A percentile compares a stretch with the other conserved stretches of the same genome.
Conservation (phyloP, 768 basidiomycete genomes). For the Panaeolus papilionaceus region DNA sequence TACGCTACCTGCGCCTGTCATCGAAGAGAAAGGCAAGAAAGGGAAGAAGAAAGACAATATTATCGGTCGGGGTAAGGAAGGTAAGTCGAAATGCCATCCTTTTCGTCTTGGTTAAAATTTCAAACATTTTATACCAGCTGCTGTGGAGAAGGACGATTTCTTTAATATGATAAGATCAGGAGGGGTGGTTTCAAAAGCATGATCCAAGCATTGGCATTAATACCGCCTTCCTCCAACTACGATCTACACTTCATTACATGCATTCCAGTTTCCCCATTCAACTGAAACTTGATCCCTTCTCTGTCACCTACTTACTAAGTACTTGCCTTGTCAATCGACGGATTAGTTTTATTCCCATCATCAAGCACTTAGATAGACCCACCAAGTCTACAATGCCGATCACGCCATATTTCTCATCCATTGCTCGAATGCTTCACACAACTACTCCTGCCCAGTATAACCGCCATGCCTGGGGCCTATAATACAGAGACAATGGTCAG, state of each 20-base stretch:
- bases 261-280: not conserved
- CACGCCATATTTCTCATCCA: slow-evolving; percentile 27
- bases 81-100: slow-evolving; percentile 39
- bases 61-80: slow-evolving; percentile 61
- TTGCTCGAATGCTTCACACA: slow-evolving; percentile 18
- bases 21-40: slow-evolving; percentile 58
- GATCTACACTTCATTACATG: not conserved
- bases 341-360: slow-evolving; percentile 3
- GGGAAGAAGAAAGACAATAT: slow-evolving; percentile 60
- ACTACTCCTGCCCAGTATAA: slow-evolving; percentile 12
- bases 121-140: slow-evolving; percentile 40
- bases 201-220: slow-evolving; percentile 22
- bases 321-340: not conserved
- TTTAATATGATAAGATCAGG: slow-evolving; percentile 86
- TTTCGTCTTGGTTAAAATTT: not conserved
- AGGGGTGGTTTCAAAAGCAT: slow-evolving; percentile 76
- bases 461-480: not conserved
- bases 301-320: slow-evolving; percentile 1
- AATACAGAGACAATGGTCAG: not conserved
- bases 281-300: not conserved
- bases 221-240: not conserved
- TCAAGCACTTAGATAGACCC: not conserved
- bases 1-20: slow-evolving; percentile 67
- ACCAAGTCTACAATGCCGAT: slow-evolving; percentile 6
- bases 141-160: slow-evolving; percentile 75